Base-by-base conservation (phyloP, 805 yeast species). In the Nakazawaea ishiwadae region DNA sequence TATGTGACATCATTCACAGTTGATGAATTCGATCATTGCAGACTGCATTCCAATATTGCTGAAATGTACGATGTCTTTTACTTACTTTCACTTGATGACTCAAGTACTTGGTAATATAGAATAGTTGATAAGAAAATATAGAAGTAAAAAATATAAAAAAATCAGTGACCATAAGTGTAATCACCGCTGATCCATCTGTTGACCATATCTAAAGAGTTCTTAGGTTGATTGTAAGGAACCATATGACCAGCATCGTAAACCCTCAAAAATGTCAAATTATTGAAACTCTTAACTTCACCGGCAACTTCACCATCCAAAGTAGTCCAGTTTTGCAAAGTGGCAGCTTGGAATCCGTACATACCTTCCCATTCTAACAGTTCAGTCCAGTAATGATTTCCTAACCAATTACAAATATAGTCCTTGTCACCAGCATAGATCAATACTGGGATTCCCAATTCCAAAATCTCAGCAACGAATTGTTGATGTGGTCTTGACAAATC, bases 331-430 rank as follows among this genome's bases (percentile, higher is more conserved):
- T 43, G 37, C 8, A 37, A 27, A 19, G 33, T 36, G n/a, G 30
- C 24, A 27, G 37, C 35, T 7, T 54, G 68, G 58, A 79, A 85
- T 44, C 69, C 75, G 29, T 71, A 33, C 42, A 33, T 39, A 20
- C 80, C 75, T 30, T 72, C 61, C 91, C 93, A 86, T 55, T 84
- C 84, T 40, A 88, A 71, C 36, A 66, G 75, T 55, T 84, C 71
- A 26, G 91, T 71, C 95, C 96, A 86, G 12, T 83, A 93, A 55
- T 79, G 76, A 62, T 89, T 90, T 49, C 97, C 97, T 55, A 90
- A 74, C 96, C 96, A 90, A 69, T 90, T 90, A 68, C 96, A 90
- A 58, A 90, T 90, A 64, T 81, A 90, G 64, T 90, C 97, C 66
- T 88, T 87, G 66, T 90, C 96, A n/a, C n/a, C n/a, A n/a, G n/a